These are phyloP conservation scores for Dictyostelium firmibasis DNA, from an alignment of 78 protist genomes.

Conservation along the genomic window DNA sequence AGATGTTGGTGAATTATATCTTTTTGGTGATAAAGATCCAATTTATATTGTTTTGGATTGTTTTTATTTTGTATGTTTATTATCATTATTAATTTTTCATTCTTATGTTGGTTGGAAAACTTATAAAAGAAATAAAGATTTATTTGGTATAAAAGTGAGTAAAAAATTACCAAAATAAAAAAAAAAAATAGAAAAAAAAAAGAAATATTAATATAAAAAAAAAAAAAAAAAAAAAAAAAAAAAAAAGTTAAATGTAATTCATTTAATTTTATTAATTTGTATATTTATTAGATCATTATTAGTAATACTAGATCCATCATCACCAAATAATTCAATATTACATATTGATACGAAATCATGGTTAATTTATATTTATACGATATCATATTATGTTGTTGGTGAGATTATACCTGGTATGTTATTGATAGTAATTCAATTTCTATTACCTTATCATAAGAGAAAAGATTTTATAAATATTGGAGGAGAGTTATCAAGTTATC, in stretches of 20 bases:
- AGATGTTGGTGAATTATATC: background rate
- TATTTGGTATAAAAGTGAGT: slow-evolving; percentile 21
- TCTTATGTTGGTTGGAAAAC: slow-evolving; percentile 33
- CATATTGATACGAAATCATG: slow-evolving; percentile 14
- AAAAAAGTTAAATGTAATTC: slow-evolving; percentile 4
- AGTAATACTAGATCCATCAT: slow-evolving; percentile 13
- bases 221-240: background rate
- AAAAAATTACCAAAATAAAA: background rate
- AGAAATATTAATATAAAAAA: background rate
- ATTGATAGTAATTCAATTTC: background rate
- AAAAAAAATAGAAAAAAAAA: background rate
- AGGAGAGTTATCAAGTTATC: background rate
- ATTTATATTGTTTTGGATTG: background rate
- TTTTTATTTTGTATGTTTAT: slow-evolving; percentile 18
- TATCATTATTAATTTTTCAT: background rate
- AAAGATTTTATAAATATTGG: slow-evolving; percentile 8
- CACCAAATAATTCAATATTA: slow-evolving; percentile 19
- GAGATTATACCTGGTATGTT: slow-evolving; percentile 12
- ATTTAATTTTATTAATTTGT: slow-evolving; percentile 11
- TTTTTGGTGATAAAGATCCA: slow-evolving; percentile 3
- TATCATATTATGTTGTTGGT: background rate
- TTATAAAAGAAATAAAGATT: slow-evolving; percentile 6
- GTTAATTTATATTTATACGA: background rate
- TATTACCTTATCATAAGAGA: slow-evolving; percentile 13
- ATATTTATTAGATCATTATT: slow-evolving; percentile 20